A percentile compares a stretch with the other conserved stretches of the same genome.
Evolutionary conservation across 1,284 basidiomycete species (phyloP).

Genomic region (Ustilago sp.): DNA sequence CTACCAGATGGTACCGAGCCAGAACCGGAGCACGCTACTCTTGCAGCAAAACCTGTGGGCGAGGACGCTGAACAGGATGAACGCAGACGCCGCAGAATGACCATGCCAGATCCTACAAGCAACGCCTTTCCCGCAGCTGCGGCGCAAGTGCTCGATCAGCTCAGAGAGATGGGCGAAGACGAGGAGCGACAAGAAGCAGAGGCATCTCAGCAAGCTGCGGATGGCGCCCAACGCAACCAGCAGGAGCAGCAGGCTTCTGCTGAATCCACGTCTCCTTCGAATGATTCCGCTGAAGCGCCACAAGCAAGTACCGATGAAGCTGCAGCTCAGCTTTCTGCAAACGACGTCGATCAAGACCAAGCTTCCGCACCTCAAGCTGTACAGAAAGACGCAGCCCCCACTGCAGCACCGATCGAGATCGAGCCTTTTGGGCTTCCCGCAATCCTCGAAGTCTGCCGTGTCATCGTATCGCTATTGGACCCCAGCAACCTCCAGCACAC

Average conservation of each 20-base stretch:
- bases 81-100: slow-evolving; percentile 63
- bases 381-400: slow-evolving; percentile 1
- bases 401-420: slow-evolving; percentile 18
- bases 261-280: neutral
- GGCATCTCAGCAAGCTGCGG: slow-evolving; percentile 6
- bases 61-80: slow-evolving; percentile 54
- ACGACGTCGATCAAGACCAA: neutral
- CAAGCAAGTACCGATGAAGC: neutral
- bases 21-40: slow-evolving; percentile 60
- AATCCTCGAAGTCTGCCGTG: slow-evolving; percentile 90
- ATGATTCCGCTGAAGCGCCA: neutral
- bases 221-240: slow-evolving; percentile 5
- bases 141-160: slow-evolving; percentile 46
- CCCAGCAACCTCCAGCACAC: slow-evolving; percentile 95
- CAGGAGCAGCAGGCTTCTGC: slow-evolving; percentile 2
- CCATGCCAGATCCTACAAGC: slow-evolving; percentile 69
- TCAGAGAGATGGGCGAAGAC: slow-evolving; percentile 55
- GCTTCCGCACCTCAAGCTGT: neutral
- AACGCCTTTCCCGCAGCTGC: slow-evolving; percentile 63
- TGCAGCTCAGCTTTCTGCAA: neutral
- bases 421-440: slow-evolving; percentile 86
- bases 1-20: slow-evolving; percentile 46
- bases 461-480: slow-evolving; percentile 93
- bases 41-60: slow-evolving; percentile 58
- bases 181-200: slow-evolving; percentile 38